Percentiles rank a stretch among this genome's conserved stretches.
Conservation (phyloP, 306 rosid species). For the Sphenostylis stenocarpa region DNA sequence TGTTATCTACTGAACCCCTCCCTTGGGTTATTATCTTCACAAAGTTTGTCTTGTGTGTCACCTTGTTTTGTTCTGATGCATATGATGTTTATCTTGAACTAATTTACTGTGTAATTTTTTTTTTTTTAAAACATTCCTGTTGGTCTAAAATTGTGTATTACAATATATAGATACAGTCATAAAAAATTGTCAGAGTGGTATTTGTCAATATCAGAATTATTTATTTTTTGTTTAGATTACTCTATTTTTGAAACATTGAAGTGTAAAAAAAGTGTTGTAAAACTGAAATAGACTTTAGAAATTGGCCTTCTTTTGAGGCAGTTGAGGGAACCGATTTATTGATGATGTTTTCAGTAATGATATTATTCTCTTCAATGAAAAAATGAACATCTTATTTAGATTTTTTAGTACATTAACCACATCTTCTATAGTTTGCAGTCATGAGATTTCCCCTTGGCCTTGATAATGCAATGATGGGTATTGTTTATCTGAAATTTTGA, state of each 20-base stretch:
- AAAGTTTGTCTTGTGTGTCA: neutral
- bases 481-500: neutral
- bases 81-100: neutral
- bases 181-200: too few species aligned
- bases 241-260: neutral
- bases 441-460: neutral
- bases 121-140: neutral
- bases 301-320: neutral
- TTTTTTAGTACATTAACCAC: neutral
- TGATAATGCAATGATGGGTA: neutral
- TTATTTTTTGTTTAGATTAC: neutral
- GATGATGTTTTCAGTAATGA: neutral
- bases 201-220: too few species aligned
- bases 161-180: neutral
- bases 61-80: neutral
- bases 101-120: too few species aligned
- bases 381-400: neutral
- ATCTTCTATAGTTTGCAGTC: neutral
- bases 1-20: neutral
- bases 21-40: slow-evolving; percentile 3
- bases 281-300: neutral
- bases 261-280: neutral
- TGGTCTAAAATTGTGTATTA: neutral
- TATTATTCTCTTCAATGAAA: neutral
- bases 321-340: neutral